These are phyloP conservation scores for Phylloporus sp. DNA, from an alignment of 768 basidiomycete genomes.

Conservation along the genomic window DNA sequence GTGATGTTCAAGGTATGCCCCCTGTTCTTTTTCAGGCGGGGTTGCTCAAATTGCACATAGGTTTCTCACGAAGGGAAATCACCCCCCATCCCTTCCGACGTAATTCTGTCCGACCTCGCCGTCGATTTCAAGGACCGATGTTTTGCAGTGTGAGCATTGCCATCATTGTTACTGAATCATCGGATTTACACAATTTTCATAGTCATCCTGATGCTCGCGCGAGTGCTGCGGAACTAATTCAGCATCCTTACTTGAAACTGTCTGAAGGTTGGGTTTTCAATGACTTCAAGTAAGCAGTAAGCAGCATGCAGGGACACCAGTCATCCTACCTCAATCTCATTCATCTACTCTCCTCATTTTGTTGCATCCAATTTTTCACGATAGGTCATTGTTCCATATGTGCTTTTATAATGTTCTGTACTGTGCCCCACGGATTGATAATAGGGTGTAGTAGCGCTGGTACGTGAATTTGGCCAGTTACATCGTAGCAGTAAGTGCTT, in stretches of 20 bases:
- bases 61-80: conserved; percentile 79
- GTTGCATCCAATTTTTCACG: conserved; percentile 14
- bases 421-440: conserved; percentile 21
- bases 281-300: conserved; percentile 35
- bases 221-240: conserved; percentile 68
- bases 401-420: conserved; percentile 33
- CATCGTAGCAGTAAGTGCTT: background rate
- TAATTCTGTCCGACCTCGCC: conserved; percentile 68
- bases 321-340: conserved; percentile 21
- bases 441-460: conserved; percentile 30
- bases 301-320: conserved; percentile 14
- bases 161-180: background rate
- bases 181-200: conserved; percentile 2
- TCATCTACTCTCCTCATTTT: conserved; percentile 24
- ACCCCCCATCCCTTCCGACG: conserved; percentile 85
- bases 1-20: conserved; percentile 86
- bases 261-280: conserved; percentile 73
- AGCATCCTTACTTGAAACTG: conserved; percentile 72
- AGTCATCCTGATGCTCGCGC: conserved; percentile 85
- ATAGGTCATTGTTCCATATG: conserved; percentile 28
- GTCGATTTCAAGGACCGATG: conserved; percentile 85
- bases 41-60: conserved; percentile 35
- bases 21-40: background rate
- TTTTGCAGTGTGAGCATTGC: conserved; percentile 70
- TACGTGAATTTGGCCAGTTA: conserved; percentile 22